Percentiles rank a stretch among this genome's conserved stretches.
phyloP scores from a whole-genome alignment of 139 green algal genomes.

The Asterochloris erici region DNA sequence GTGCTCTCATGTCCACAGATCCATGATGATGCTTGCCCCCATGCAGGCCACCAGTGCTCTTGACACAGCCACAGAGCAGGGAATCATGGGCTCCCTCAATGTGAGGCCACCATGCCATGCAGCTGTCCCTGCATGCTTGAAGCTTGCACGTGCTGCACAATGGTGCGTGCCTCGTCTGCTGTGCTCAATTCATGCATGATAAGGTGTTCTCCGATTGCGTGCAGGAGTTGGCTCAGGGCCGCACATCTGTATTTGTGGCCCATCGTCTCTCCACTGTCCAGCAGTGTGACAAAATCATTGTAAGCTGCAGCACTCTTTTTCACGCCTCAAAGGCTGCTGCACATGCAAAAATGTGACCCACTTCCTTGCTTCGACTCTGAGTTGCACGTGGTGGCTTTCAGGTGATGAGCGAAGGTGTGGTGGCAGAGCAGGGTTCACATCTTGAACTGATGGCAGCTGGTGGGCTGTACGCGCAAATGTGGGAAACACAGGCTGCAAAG shows the following conservation, averaged over 20 bases:
- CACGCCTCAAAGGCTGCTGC: neutral
- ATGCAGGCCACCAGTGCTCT: conserved; percentile 76
- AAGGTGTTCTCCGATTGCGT: neutral
- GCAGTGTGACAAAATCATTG: conserved; percentile 79
- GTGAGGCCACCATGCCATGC: conserved; percentile 8
- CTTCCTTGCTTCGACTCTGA: neutral
- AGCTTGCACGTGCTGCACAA: neutral
- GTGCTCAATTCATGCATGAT: neutral
- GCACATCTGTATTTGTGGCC: conserved; percentile 92
- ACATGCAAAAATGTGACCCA: neutral
- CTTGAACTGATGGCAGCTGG: conserved; percentile 53
- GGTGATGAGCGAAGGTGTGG: conserved; percentile 42
- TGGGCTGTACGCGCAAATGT: conserved; percentile 36
- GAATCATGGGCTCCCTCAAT: conserved; percentile 69
- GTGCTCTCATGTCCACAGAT: neutral
- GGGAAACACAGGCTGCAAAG: conserved; percentile 13
- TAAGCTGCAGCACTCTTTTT: conserved; percentile 33
- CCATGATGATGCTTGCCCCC: neutral
- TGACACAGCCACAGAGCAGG: conserved; percentile 80
- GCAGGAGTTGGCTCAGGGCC: conserved; percentile 41
- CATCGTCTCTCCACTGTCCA: conserved; percentile 86
- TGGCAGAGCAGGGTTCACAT: conserved; percentile 69
- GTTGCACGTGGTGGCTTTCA: conserved; percentile 2
- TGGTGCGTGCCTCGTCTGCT: neutral
- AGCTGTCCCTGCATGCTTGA: neutral